Conservation (phyloP, 305 asterid species). For the Solanum chacoense region DNA sequence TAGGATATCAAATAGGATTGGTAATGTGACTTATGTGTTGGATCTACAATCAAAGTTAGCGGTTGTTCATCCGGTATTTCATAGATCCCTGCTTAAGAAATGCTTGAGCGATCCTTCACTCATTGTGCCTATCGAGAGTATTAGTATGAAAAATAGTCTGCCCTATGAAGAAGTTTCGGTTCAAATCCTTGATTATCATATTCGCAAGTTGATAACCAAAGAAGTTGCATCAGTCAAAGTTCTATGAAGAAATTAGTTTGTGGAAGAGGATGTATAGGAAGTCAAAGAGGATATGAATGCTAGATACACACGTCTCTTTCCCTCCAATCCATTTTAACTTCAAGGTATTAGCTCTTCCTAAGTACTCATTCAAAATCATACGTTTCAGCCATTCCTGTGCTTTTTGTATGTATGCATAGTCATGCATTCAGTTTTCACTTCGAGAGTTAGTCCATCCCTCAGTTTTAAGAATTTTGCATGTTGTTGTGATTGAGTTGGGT, state of each 20-base stretch:
- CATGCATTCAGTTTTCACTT: neutral
- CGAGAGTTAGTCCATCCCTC: neutral
- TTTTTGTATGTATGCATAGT: neutral
- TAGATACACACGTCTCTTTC: neutral
- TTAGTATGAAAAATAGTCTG: neutral
- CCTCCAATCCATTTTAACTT: neutral
- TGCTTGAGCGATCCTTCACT: neutral
- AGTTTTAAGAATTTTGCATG: neutral
- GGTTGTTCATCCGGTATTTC: neutral
- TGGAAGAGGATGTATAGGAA: neutral
- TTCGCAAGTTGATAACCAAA: neutral
- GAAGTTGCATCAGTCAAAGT: no score
- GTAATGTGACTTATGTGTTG: neutral
- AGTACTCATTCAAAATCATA: neutral
- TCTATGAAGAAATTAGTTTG: neutral
- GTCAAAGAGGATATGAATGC: neutral
- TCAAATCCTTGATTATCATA: neutral
- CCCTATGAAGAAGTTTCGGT: neutral
- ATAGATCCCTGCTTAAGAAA: no score
- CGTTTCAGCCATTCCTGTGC: neutral
- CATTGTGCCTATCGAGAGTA: neutral
- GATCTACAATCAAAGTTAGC: neutral
- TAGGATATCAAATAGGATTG: neutral
- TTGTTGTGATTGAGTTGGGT: neutral
- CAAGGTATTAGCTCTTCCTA: neutral